Conservation (phyloP, 2,329 filamentous ascomycete species). For the Xylariaceae sp. region DNA sequence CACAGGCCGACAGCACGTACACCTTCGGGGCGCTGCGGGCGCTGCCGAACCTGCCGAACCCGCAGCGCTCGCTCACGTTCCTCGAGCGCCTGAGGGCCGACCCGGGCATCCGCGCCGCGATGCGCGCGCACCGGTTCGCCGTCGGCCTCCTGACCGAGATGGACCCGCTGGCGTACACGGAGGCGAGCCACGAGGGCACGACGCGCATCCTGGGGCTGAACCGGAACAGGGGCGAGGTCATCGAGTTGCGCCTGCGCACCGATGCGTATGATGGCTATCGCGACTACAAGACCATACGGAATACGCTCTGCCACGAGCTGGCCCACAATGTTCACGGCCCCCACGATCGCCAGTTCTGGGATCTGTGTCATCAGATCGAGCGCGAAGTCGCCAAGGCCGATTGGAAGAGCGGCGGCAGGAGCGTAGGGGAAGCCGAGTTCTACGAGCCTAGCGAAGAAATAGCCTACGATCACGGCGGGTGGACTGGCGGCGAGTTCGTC, state of each 20-base stretch:
- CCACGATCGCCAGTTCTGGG: conserved; percentile 89
- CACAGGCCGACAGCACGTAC: conserved; percentile 67
- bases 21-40: conserved; percentile 81
- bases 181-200: conserved; percentile 68
- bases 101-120: conserved; percentile 79
- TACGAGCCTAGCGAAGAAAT: conserved; percentile 58
- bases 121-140: conserved; percentile 82
- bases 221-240: conserved; percentile 83
- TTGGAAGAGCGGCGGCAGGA: conserved; percentile 72
- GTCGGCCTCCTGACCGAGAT: conserved; percentile 92
- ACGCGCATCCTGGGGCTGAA: conserved; percentile 84
- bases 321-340: conserved; percentile 86
- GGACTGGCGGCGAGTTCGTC: conserved; percentile 79
- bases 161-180: conserved; percentile 83
- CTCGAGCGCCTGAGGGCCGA: conserved; percentile 79
- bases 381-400: conserved; percentile 79
- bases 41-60: conserved; percentile 75
- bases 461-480: conserved; percentile 71
- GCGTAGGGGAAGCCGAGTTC: conserved; percentile 65
- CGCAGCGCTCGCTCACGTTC: conserved; percentile 70
- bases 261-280: conserved; percentile 93
- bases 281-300: conserved; percentile 88
- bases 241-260: conserved; percentile 87
- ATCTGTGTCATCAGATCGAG: conserved; percentile 84
- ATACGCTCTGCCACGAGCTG: conserved; percentile 92